Evolutionary conservation across 1,284 basidiomycete species (phyloP).

Genomic region (Tranzscheliella williamsii): DNA sequence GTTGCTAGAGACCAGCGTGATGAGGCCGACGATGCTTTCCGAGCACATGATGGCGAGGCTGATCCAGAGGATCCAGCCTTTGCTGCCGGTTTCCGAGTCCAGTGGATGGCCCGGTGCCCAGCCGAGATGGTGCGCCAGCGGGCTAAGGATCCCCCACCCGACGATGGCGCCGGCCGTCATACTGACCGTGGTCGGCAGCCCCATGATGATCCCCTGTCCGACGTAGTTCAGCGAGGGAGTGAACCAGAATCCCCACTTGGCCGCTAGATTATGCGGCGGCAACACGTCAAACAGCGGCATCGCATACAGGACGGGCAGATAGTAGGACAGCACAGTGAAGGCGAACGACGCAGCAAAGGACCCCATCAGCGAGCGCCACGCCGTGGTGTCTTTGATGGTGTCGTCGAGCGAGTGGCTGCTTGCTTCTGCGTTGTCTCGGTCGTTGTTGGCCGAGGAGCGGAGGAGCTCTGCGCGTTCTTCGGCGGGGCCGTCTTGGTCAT

Average conservation of each 20-base stretch:
- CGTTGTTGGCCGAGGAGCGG: neutral
- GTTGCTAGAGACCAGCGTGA: slow-evolving; percentile 25
- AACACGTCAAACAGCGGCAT: slow-evolving; percentile 87
- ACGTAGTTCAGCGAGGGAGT: slow-evolving; percentile 77
- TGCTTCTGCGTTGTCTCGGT: neutral
- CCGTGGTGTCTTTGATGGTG: slow-evolving; percentile 8
- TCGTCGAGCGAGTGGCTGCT: neutral
- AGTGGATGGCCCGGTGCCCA: slow-evolving; percentile 34
- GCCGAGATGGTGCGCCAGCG: slow-evolving; percentile 71
- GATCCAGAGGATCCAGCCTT: slow-evolving; percentile 72
- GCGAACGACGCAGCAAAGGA: slow-evolving; percentile 55
- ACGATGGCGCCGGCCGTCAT: slow-evolving; percentile 96
- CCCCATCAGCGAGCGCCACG: slow-evolving; percentile 33
- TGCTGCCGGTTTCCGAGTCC: slow-evolving; percentile 31
- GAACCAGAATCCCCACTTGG: slow-evolving; percentile 91
- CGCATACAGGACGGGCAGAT: slow-evolving; percentile 86
- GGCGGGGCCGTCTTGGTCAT: slow-evolving; percentile 4
- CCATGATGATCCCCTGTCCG: slow-evolving; percentile 87
- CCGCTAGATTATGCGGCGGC: slow-evolving; percentile 67
- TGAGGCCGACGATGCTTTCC: slow-evolving; percentile 72
- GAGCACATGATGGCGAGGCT: slow-evolving; percentile 90
- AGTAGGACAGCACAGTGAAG: slow-evolving; percentile 67
- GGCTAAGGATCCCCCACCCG: slow-evolving; percentile 89
- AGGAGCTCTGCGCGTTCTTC: slow-evolving; percentile 15
- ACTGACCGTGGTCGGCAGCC: slow-evolving; percentile 86